Base-by-base conservation (phyloP, 2,329 filamentous ascomycete species). In the Ceratocystis cacaofunesta region DNA sequence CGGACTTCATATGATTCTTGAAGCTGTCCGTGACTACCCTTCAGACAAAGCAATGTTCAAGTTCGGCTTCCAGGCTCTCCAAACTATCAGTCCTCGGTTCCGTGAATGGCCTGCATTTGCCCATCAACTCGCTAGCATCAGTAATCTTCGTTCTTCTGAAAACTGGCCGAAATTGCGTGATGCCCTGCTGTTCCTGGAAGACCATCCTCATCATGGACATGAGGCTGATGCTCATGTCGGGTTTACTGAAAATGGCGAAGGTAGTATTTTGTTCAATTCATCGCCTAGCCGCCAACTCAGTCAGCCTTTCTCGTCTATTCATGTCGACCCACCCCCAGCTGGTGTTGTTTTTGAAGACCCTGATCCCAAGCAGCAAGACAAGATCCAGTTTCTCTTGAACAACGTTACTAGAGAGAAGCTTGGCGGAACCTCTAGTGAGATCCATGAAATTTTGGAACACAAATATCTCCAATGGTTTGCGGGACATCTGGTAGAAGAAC, bases 61-160 rank as follows among this genome's bases (percentile, higher is more conserved):
- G 71, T 99, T 99, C 73, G 94, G 95, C 10, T 81, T 99, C 12
- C 94, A 99, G 73, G 94, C 94, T 17, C 82, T 99, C 68, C 87
- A 96, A 73, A 91, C 97, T 74, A 83, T 97, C 64, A 86, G 90
- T 65, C 81, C 84, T 48, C 85, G 94, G 50, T 84, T 99, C 61
- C 82, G 85, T 3, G 94, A 99, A 72, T 99, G 94, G 94, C 90
- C 91, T n/a, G 89, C 89, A 1, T 95, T 96, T 71, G 97, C 92
- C 74, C 86, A 88, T 68, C 85, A 94, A 68, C 82, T 99, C 5
- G 76, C 95, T 25, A 86, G 90, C 68, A 90, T 96, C 48, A 86
- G 88, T 0, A 88, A 85, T 50, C 80, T 99, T 22, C 88, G 89
- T 69, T 87, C 87, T 5, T 96, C 92, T 0, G 90, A 95, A 68